A percentile compares a stretch with the other conserved stretches of the same genome.
phyloP scores from a whole-genome alignment of 495 filamentous ascomycete species.

The Trichocladium antarcticum region DNA sequence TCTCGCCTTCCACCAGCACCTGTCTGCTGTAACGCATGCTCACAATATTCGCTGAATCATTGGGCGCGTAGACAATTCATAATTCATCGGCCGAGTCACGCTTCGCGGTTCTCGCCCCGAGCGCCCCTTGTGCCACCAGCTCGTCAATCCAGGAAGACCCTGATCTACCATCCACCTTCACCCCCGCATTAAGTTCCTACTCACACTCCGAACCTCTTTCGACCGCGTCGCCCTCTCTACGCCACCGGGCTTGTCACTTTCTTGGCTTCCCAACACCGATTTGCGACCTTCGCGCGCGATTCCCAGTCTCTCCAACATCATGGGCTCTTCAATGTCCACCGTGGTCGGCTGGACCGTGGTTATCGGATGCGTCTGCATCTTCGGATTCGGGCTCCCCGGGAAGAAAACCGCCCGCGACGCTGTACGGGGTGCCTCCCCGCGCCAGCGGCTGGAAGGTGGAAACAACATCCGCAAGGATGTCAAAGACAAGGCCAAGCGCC shows the following conservation, averaged over 20 bases:
- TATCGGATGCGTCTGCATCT: constrained; percentile 37
- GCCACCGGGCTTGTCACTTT: background rate
- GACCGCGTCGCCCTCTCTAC: background rate
- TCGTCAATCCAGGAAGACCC: constrained; percentile 1
- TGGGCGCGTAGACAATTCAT: background rate
- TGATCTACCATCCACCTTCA: constrained; percentile 1
- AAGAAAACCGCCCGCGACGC: constrained; percentile 13
- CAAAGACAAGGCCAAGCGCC: constrained; percentile 27
- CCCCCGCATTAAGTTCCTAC: constrained; percentile 4
- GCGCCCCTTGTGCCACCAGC: constrained; percentile 6
- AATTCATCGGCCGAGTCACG: background rate
- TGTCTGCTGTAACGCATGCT: background rate
- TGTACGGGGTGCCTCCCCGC: constrained; percentile 8
- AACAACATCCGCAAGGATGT: constrained; percentile 25
- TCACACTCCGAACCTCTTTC: background rate
- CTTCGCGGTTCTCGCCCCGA: background rate
- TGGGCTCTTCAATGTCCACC: constrained; percentile 37
- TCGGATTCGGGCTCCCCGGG: constrained; percentile 11
- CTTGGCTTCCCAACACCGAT: background rate
- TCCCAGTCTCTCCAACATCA: constrained; percentile 13
- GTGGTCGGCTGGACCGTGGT: constrained; percentile 48
- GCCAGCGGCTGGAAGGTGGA: constrained; percentile 27
- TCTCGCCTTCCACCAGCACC: background rate
- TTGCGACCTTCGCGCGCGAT: background rate
- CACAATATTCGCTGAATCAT: background rate